phyloP scores from a whole-genome alignment of 306 rosid species.

The Bauhinia variegata region DNA sequence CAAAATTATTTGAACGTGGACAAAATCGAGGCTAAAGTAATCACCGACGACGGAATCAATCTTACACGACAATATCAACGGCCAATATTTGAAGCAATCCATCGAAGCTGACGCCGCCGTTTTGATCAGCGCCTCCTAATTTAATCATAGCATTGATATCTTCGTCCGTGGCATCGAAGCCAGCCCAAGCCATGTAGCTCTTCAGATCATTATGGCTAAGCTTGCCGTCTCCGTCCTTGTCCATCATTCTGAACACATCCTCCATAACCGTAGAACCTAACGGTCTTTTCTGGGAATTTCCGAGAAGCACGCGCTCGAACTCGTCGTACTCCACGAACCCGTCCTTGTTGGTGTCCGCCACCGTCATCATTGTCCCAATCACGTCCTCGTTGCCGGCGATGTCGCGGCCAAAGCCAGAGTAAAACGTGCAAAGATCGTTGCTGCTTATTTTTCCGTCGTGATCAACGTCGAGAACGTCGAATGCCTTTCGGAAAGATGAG shows the following conservation, averaged over 20 bases:
- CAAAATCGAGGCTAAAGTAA: no score
- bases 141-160: constrained; percentile 74
- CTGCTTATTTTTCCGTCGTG: constrained; percentile 79
- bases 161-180: constrained; percentile 57
- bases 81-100: constrained; percentile 74
- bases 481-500: constrained; percentile 63
- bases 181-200: constrained; percentile 70
- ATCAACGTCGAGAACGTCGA: constrained; percentile 76
- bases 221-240: constrained; percentile 86
- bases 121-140: constrained; percentile 60
- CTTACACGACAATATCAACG: constrained; percentile 39
- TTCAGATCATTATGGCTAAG: constrained; percentile 74
- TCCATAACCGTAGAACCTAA: constrained; percentile 59
- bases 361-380: constrained; percentile 71
- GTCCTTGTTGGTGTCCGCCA: constrained; percentile 73
- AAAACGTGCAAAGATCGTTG: constrained; percentile 77
- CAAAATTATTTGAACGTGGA: no score
- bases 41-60: no score
- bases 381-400: constrained; percentile 47
- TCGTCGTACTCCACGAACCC: constrained; percentile 92
- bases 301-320: constrained; percentile 71
- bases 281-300: constrained; percentile 20
- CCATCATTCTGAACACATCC: constrained; percentile 85
- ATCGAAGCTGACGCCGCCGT: constrained; percentile 64
- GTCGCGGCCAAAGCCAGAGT: constrained; percentile 37